Conservation (phyloP, 2,329 filamentous ascomycete genomes). For the Exophiala bonariae region DNA sequence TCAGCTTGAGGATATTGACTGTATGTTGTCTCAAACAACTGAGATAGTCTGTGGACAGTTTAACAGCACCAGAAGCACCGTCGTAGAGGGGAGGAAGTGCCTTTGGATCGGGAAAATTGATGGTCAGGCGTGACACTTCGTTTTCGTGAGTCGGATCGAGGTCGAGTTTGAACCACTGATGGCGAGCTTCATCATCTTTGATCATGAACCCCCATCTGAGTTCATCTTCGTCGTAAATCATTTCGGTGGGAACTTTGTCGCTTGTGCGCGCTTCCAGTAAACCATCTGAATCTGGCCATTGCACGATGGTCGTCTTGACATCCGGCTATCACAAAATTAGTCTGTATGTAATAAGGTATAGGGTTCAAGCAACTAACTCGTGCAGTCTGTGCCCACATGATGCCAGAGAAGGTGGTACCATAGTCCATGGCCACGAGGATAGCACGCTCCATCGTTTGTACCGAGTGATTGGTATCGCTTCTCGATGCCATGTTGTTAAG, state of each 20-base stretch:
- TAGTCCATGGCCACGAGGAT: conserved; percentile 29
- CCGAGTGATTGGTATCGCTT: background rate
- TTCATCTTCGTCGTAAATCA: conserved; percentile 14
- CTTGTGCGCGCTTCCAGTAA: conserved; percentile 23
- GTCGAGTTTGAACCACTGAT: conserved; percentile 30
- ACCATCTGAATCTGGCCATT: conserved; percentile 22
- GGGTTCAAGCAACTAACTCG: conserved; percentile 15
- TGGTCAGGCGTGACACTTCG: conserved; percentile 8
- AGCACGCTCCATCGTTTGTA: conserved; percentile 4
- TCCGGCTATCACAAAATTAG: conserved; percentile 17
- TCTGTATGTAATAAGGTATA: background rate
- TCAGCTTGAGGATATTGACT: conserved; percentile 11
- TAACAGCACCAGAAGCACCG: conserved; percentile 3
- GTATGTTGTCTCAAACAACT: conserved; percentile 17
- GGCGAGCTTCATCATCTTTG: conserved; percentile 18
- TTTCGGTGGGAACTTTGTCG: conserved; percentile 27
- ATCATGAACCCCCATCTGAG: conserved; percentile 27
- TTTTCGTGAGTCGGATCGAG: conserved; percentile 20
- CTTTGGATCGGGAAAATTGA: conserved; percentile 14
- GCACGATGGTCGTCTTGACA: conserved; percentile 21
- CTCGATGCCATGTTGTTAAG: background rate
- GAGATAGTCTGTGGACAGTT: conserved; percentile 23
- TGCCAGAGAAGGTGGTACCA: conserved; percentile 29
- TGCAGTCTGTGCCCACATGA: conserved; percentile 26
- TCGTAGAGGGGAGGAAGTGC: conserved; percentile 13